Evolutionary conservation across 2,329 filamentous ascomycete species (phyloP).

Genomic region (Penicillium digitatum): DNA sequence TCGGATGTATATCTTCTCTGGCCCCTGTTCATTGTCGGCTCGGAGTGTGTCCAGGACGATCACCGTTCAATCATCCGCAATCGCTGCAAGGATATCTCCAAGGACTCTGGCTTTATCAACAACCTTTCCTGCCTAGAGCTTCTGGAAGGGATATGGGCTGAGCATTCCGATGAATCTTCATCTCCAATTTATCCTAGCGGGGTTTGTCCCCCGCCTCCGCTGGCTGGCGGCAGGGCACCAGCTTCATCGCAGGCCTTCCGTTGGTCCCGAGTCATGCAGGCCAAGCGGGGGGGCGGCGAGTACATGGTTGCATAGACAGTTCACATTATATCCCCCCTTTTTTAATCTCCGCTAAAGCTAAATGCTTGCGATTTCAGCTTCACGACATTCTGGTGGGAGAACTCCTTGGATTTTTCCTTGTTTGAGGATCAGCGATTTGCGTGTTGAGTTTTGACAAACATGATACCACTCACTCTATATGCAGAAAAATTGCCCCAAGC

Average conservation of each 20-base stretch:
- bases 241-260: constrained; percentile 31
- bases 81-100: constrained; percentile 81
- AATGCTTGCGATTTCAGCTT: constrained; percentile 1
- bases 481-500: not conserved
- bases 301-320: constrained; percentile 36
- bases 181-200: constrained; percentile 22
- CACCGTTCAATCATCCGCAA: constrained; percentile 75
- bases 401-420: not conserved
- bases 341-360: not conserved
- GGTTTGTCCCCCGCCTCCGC: constrained; percentile 13
- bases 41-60: constrained; percentile 77
- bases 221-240: constrained; percentile 11
- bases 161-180: constrained; percentile 24
- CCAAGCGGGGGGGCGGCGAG: constrained; percentile 36
- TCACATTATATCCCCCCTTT: not conserved
- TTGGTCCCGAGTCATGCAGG: constrained; percentile 38
- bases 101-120: constrained; percentile 87
- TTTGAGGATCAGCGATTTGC: constrained; percentile 8
- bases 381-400: not conserved
- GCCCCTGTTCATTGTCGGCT: constrained; percentile 87
- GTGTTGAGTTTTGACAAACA: constrained; percentile 9
- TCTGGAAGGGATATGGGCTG: constrained; percentile 76
- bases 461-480: constrained; percentile 20
- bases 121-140: constrained; percentile 83
- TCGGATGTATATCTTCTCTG: constrained; percentile 86